phyloP scores from a whole-genome alignment of 768 basidiomycete species.

The Boletus fagicola region DNA sequence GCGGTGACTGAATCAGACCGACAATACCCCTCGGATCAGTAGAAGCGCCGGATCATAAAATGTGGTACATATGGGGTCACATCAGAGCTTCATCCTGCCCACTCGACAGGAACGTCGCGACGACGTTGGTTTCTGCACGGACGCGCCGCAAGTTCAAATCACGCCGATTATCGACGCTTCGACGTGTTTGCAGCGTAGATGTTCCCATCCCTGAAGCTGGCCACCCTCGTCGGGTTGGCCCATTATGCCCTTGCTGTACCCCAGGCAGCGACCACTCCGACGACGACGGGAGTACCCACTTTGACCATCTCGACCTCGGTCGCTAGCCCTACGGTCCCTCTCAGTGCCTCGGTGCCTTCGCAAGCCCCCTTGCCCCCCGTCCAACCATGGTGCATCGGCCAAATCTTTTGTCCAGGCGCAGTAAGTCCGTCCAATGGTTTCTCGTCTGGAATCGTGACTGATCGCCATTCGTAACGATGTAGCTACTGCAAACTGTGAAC shows the following conservation, averaged over 20 bases:
- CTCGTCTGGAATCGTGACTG: neutral
- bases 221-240: slow-evolving; percentile 15
- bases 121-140: neutral
- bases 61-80: neutral
- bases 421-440: slow-evolving; percentile 41
- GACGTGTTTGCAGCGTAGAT: slow-evolving; percentile 21
- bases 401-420: slow-evolving; percentile 79
- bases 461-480: neutral
- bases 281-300: slow-evolving; percentile 28
- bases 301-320: slow-evolving; percentile 57
- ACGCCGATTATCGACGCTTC: neutral
- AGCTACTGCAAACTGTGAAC: slow-evolving; percentile 86
- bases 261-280: slow-evolving; percentile 8
- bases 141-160: neutral
- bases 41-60: neutral
- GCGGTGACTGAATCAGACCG: too few species aligned
- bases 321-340: slow-evolving; percentile 59
- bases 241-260: slow-evolving; percentile 17
- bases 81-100: neutral
- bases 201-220: slow-evolving; percentile 27
- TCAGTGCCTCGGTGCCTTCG: slow-evolving; percentile 56
- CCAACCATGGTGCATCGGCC: slow-evolving; percentile 73
- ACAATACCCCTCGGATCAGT: neutral
- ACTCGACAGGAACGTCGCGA: neutral
- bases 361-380: slow-evolving; percentile 62